Base-by-base conservation (phyloP, 179 eudicot genomes). In the Silene noctiflora region DNA sequence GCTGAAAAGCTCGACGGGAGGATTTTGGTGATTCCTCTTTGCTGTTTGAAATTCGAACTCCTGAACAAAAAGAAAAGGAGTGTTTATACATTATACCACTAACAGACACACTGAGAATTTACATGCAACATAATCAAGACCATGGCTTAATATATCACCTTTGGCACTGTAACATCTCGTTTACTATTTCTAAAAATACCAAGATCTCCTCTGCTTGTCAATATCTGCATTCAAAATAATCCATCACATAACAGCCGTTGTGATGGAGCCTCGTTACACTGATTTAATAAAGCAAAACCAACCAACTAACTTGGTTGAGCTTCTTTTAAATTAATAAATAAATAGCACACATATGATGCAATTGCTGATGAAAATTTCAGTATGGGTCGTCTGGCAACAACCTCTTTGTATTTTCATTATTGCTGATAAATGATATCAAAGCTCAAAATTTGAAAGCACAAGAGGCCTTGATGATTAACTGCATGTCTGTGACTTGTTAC, bases 191-290 rank as follows among this genome's bases (percentile, higher is more conserved):
- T 79, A 46, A 87, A 89, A 67, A 89, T 88, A 69, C 98, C 97
- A 60, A 85, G 74, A 73, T 88, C 96, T 21, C 94, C 98, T 86
- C 88, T 92, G 83, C 97, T 92, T 70, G 91, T 63, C 79, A 92
- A 86, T 69, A 94, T 89, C 98, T 92, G 85, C 83, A 83, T 69
- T 61, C 44, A 31, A 53, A 76, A 31, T 7, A 78, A 69, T 31
- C 44, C 71, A 77, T 27, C 55, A 19, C 58, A 42, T 19, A 66
- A 24, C 35, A 22, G 13, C 6, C 21, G 55, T 69, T 46, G 0
- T n/a, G 35, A 48, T 51, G 56, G 56, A 51, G 56, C 56, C 17
- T 51, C 56, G 0, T 1, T 51, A 51, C 10, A 13, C 56, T 51
- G 56, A 51, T 51, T 12, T 9, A 51, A 51, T 51, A 51, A 14